Conservation (phyloP, 129 eudicot genomes). For the Saussurea involucrata region DNA sequence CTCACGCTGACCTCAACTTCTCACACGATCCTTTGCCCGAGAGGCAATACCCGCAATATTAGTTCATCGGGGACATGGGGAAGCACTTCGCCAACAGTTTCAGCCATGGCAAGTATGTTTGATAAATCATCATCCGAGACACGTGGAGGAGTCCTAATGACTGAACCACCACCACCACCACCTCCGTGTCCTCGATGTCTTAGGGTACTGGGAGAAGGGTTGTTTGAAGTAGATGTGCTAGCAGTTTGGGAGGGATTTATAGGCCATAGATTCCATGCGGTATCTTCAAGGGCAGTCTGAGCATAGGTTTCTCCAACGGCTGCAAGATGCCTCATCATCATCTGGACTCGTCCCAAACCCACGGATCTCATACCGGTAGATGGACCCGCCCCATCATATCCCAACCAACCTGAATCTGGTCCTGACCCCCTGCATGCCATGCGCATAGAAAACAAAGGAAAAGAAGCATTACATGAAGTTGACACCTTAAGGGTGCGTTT, state of each 20-base stretch:
- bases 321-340: constrained; percentile 98
- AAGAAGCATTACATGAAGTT: background rate
- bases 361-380: constrained; percentile 60
- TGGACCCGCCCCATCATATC: constrained; percentile 84
- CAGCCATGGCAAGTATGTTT: constrained; percentile 84
- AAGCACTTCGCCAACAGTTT: constrained; percentile 92
- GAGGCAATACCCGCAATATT: constrained; percentile 69
- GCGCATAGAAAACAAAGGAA: background rate
- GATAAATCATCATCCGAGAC: constrained; percentile 56
- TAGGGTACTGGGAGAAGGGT: constrained; percentile 46
- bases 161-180: constrained; percentile 43
- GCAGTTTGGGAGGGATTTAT: constrained; percentile 68
- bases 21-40: no score
- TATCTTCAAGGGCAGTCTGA: constrained; percentile 81
- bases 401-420: constrained; percentile 69
- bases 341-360: constrained; percentile 83
- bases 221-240: constrained; percentile 51
- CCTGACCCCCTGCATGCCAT: constrained; percentile 60
- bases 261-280: constrained; percentile 88
- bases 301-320: constrained; percentile 97
- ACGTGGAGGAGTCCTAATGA: constrained; percentile 48
- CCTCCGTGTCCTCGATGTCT: constrained; percentile 42
- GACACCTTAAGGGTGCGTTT: background rate
- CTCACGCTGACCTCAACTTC: no score
- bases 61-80: constrained; percentile 92